A percentile compares a stretch with the other conserved stretches of the same genome.
Evolutionary conservation across 2,329 filamentous ascomycete genomes (phyloP).

Genomic region (Mycosphaerelloides madeirae): DNA sequence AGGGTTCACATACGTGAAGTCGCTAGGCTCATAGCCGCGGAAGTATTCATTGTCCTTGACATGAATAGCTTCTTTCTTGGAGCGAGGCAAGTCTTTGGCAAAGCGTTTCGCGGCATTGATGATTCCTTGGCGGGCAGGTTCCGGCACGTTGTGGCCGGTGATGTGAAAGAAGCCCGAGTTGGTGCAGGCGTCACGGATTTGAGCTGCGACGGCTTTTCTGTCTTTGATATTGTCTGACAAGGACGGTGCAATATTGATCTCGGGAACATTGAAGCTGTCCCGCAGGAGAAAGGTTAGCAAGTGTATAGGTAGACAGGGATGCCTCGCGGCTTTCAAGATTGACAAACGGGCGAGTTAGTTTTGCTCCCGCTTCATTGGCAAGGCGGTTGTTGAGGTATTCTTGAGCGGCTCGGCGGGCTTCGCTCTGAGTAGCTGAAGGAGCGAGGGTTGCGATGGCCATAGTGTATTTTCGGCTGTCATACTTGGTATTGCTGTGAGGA

Average conservation of each 20-base stretch:
- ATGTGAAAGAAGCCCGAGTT: constrained; percentile 41
- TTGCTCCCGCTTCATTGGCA: constrained; percentile 13
- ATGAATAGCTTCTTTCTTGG: constrained; percentile 38
- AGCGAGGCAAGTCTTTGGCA: constrained; percentile 28
- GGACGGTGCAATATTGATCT: constrained; percentile 36
- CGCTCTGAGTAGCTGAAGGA: constrained; percentile 21
- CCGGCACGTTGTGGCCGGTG: constrained; percentile 35
- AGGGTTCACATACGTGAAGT: constrained; percentile 39
- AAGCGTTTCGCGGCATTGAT: constrained; percentile 37
- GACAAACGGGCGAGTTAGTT: constrained; percentile 23
- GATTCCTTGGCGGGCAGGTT: constrained; percentile 27
- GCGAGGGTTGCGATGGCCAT: constrained; percentile 10
- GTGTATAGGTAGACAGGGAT: too few species aligned
- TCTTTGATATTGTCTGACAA: constrained; percentile 32
- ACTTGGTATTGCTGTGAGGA: neutral
- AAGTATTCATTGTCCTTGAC: constrained; percentile 37
- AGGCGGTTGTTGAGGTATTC: constrained; percentile 34
- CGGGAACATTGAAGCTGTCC: constrained; percentile 33
- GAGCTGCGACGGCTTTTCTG: constrained; percentile 34
- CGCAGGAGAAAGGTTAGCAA: too few species aligned
- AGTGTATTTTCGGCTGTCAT: neutral
- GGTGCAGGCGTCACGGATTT: constrained; percentile 38
- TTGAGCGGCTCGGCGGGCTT: constrained; percentile 33
- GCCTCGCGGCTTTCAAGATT: too few species aligned
- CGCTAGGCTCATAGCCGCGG: constrained; percentile 40